Evolutionary conservation across 1,284 basidiomycete genomes (phyloP).

Genomic region (Trichosporon ovoides): DNA sequence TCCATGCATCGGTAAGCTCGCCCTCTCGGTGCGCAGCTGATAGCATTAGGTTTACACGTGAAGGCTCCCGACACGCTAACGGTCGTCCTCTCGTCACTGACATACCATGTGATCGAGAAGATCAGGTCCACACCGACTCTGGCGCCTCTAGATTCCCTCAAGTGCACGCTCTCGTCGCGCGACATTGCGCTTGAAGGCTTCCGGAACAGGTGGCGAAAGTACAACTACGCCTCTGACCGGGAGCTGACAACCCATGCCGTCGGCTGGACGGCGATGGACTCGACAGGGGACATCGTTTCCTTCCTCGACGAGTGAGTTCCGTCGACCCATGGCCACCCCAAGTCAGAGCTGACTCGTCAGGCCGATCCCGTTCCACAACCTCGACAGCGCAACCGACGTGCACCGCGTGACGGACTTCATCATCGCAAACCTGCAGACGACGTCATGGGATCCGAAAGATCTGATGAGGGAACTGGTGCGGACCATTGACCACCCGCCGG

Average conservation of each 20-base stretch:
- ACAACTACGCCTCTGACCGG: constrained; percentile 10
- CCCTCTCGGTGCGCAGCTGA: background rate
- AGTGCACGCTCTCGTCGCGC: constrained; percentile 26
- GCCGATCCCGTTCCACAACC: constrained; percentile 32
- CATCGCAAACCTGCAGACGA: constrained; percentile 27
- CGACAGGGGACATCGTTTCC: constrained; percentile 19
- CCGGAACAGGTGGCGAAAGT: constrained; percentile 8
- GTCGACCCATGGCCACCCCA: too few relatives aligned
- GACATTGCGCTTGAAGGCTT: constrained; percentile 33
- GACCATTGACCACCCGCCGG: constrained; percentile 21
- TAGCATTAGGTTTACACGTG: constrained; percentile 26
- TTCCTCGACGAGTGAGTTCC: constrained; percentile 39
- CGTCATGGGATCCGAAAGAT: constrained; percentile 1
- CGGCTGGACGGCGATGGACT: constrained; percentile 24
- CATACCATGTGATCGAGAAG: constrained; percentile 31
- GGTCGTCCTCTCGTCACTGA: constrained; percentile 34
- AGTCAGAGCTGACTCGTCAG: constrained; percentile 11
- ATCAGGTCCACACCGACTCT: constrained; percentile 26
- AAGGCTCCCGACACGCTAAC: constrained; percentile 20
- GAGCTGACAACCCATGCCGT: constrained; percentile 22
- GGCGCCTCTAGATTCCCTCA: constrained; percentile 23
- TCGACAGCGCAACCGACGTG: constrained; percentile 34
- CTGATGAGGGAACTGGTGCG: constrained; percentile 16
- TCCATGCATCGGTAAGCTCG: constrained; percentile 32
- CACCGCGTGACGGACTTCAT: constrained; percentile 27